Evolutionary conservation across 768 basidiomycete genomes (phyloP), one percentile per base, ranked within the genome.

Genomic region (Strobilomyces confusus): DNA sequence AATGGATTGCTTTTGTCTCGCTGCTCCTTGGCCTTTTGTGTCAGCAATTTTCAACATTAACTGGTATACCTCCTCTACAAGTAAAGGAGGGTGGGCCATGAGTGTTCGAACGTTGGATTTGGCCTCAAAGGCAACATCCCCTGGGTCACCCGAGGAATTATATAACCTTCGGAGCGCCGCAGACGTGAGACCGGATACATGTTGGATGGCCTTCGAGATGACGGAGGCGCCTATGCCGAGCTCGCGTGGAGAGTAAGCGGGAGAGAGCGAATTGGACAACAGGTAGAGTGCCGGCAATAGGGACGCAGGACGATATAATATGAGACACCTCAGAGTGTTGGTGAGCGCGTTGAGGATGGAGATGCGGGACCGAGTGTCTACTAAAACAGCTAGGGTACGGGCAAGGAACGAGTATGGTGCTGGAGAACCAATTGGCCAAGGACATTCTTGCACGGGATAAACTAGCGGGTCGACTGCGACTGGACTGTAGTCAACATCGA

Each of bases 51-150:
- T 80, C 49, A 88, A 66, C 49, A 95, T 69, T 0, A 83, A 77
- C 15, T 79, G 69, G 64, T 92, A 91, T 0, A 95, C 84, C 56
- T 76, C 75, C 25, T 77, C 72, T 26, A 92, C 77, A 30, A 78
- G 73, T 7, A 92, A 73, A 12, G 84, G 79, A n/a, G 81, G 73
- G 61, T 89, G 88, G 3, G 87, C 82, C 23, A 89, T 66, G 23
- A 93, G 75, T 5, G 89, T 89, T 40, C 89, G 79, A 20, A 90
- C 69, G 52, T 80, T 88, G 4, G 83, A 82, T 65, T 87, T 92
- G 11, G 92, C 91, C 52, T 82, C 80, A 61, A 84, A 92, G 1
- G 94, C 94, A 9, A 94, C 90, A 64, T 94, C 91, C 0, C 94
- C 94, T 23, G 83, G 79, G 69, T 97, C 94, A 5, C 94, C 94